Conservation (phyloP, 352 stramenopile genomes). For the Pelagophyceae sp. region DNA sequence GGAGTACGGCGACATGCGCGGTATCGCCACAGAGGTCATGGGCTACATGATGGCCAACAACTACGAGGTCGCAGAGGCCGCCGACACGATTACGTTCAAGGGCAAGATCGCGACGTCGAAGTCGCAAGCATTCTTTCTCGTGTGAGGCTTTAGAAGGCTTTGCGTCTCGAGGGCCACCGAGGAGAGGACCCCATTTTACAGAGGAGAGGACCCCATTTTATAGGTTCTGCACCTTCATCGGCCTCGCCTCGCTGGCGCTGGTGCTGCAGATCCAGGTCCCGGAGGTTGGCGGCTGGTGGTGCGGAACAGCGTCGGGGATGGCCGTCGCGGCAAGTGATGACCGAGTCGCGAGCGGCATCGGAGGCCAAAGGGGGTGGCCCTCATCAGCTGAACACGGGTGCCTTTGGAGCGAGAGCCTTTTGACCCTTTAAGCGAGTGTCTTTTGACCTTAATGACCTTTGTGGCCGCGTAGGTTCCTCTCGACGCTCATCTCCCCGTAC, state of each 20-base stretch:
- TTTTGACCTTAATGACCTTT: too few relatives aligned
- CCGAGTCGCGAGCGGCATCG: too few relatives aligned
- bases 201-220: too few relatives aligned
- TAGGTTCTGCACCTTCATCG: slow-evolving; percentile 51
- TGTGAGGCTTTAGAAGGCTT: neutral
- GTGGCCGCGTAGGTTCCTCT: too few relatives aligned
- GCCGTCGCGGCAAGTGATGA: too few relatives aligned
- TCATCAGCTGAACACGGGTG: too few relatives aligned
- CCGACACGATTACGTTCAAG: slow-evolving; percentile 55
- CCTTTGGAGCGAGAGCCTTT: too few relatives aligned
- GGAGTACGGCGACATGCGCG: slow-evolving; percentile 23
- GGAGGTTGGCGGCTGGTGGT: slow-evolving; percentile 29
- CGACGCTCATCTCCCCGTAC: slow-evolving; percentile 47
- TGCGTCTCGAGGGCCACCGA: too few relatives aligned
- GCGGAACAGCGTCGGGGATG: too few relatives aligned
- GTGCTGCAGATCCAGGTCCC: slow-evolving; percentile 60
- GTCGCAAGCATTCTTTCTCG: slow-evolving; percentile 53
- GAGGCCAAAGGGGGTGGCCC: too few relatives aligned
- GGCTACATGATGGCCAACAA: slow-evolving; percentile 65
- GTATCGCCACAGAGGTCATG: slow-evolving; percentile 61
- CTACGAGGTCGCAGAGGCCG: slow-evolving; percentile 54
- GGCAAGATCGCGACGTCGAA: slow-evolving; percentile 45
- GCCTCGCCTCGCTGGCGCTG: slow-evolving; percentile 49
- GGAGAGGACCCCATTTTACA: too few relatives aligned
- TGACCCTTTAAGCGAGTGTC: too few relatives aligned